phyloP scores from a whole-genome alignment of 805 yeast species.

The Schwanniomyces sp. region DNA sequence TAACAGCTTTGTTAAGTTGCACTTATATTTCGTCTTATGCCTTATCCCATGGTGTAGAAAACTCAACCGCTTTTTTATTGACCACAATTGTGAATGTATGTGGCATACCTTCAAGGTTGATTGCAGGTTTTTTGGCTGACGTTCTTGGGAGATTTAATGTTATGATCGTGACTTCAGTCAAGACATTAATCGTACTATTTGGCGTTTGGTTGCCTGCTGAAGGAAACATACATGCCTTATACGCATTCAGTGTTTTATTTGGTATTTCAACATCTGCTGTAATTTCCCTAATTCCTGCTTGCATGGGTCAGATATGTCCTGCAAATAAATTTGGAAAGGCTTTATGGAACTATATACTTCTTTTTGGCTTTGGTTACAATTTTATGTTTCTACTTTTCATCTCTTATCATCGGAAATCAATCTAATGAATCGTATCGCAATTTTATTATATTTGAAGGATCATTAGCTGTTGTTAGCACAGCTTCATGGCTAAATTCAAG shows the following conservation, averaged over 20 bases:
- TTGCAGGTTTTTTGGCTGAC: conserved; percentile 27
- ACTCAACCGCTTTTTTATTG: conserved; percentile 19
- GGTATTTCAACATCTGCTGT: conserved; percentile 60
- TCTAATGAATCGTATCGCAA: conserved; percentile 33
- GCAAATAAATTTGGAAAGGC: conserved; percentile 54
- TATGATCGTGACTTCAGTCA: conserved; percentile 19
- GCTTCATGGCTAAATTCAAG: conserved; percentile 46
- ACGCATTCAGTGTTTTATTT: conserved; percentile 47
- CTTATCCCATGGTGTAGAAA: conserved; percentile 18
- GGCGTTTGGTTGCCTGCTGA: conserved; percentile 34
- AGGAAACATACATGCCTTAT: conserved; percentile 31
- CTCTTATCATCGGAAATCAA: conserved; percentile 25
- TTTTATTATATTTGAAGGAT: conserved; percentile 46
- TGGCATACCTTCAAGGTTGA: conserved; percentile 26
- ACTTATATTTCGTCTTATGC: conserved; percentile 29
- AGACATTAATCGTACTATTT: conserved; percentile 20
- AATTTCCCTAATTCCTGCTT: conserved; percentile 57
- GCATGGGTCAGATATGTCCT: conserved; percentile 58
- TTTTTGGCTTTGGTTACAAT: conserved; percentile 35
- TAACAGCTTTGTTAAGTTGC: conserved; percentile 47
- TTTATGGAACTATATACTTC: conserved; percentile 51
- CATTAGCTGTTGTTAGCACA: conserved; percentile 36
- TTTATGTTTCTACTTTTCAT: conserved; percentile 26
- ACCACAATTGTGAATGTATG: conserved; percentile 26
- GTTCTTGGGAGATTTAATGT: conserved; percentile 26